These are phyloP conservation scores for Cyathus olla DNA, from an alignment of 1,284 basidiomycete species.

Conservation along the genomic window DNA sequence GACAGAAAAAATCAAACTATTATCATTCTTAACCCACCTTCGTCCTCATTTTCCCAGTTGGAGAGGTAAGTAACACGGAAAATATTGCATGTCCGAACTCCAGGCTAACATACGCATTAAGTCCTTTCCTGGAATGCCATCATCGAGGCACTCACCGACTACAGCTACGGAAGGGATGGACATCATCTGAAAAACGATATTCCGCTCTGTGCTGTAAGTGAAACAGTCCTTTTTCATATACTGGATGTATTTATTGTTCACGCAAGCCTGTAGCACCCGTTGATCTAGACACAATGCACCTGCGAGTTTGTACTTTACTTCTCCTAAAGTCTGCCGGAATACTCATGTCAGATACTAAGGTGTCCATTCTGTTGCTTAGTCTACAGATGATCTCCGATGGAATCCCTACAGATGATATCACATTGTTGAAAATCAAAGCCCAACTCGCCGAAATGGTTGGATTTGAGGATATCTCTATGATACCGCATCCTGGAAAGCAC, in stretches of 20 bases:
- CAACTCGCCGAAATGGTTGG: constrained; percentile 68
- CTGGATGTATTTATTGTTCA: background rate
- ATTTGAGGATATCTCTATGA: constrained; percentile 59
- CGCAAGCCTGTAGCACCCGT: background rate
- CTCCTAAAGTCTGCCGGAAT: background rate
- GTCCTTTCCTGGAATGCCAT: constrained; percentile 74
- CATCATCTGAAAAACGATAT: constrained; percentile 43
- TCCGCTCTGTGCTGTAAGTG: too few relatives aligned
- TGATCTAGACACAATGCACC: constrained; percentile 58
- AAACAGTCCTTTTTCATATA: background rate
- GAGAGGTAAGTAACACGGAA: constrained; percentile 55
- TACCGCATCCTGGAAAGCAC: constrained; percentile 48
- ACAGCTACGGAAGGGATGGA: constrained; percentile 56
- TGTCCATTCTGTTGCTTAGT: constrained; percentile 65
- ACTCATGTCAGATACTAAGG: constrained; percentile 40
- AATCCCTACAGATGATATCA: constrained; percentile 59
- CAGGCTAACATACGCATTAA: constrained; percentile 27
- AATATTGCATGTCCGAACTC: too few relatives aligned
- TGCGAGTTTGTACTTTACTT: constrained; percentile 53
- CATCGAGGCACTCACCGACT: constrained; percentile 66
- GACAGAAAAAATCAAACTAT: constrained; percentile 64
- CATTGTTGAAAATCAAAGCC: constrained; percentile 70
- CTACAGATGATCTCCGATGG: constrained; percentile 76
- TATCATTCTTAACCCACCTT: constrained; percentile 72
- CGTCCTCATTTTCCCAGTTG: constrained; percentile 73